These are phyloP conservation scores for Lunularia cruciata DNA, from an alignment of 225 moss, liverwort and hornwort genomes.

Conservation along the genomic window DNA sequence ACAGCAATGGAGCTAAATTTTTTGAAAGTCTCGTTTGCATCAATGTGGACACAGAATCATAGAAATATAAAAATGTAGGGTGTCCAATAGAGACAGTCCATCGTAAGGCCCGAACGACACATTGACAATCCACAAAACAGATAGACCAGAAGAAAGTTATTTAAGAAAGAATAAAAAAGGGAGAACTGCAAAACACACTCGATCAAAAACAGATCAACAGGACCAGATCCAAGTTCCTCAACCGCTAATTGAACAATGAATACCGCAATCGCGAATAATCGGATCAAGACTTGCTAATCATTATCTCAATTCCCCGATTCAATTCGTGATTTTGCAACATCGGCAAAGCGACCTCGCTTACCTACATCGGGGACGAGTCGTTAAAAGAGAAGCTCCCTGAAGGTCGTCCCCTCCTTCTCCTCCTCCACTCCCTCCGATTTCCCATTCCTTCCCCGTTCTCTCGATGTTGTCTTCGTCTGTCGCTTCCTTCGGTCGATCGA, in stretches of 20 bases:
- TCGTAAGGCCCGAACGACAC: not conserved
- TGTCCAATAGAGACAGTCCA: not conserved
- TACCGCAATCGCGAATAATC: not conserved
- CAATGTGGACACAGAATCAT: not conserved
- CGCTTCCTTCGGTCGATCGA: not conserved
- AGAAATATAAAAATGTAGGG: not conserved
- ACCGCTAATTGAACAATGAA: not conserved
- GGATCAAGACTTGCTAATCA: not conserved
- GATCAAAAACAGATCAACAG: not conserved
- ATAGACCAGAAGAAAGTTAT: not conserved
- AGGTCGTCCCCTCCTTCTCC: conserved; percentile 11
- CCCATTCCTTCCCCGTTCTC: conserved; percentile 5
- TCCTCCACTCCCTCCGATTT: conserved; percentile 14
- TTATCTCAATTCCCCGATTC: not conserved
- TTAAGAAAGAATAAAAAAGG: not conserved
- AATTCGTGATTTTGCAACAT: too few relatives aligned
- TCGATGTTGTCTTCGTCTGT: not conserved
- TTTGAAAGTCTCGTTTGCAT: not conserved
- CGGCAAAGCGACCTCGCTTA: not conserved
- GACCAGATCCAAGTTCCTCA: conserved; percentile 3
- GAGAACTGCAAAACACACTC: not conserved
- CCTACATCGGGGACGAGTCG: not conserved
- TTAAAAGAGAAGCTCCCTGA: not conserved
- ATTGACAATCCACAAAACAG: not conserved
- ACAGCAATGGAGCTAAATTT: too few relatives aligned